phyloP scores from a whole-genome alignment of 345 rosid genomes.

The Salix suchowensis region DNA sequence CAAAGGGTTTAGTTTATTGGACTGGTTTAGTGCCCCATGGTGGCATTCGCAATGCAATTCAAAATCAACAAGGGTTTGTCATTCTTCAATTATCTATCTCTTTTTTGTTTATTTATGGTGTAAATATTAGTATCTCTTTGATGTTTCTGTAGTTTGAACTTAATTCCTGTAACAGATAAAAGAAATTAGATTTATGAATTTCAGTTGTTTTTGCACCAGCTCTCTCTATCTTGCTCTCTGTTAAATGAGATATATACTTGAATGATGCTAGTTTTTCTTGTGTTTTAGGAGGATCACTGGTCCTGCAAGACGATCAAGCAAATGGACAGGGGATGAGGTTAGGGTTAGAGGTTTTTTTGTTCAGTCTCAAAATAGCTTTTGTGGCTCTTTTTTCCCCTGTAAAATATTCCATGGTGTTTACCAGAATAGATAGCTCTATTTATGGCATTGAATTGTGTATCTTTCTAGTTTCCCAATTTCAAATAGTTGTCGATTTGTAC shows the following conservation, averaged over 20 bases:
- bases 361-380: too few relatives aligned
- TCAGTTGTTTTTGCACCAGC: too few relatives aligned
- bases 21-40: too few relatives aligned
- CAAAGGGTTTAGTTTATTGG: background rate
- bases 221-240: too few relatives aligned
- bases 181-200: too few relatives aligned
- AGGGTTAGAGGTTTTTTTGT: background rate
- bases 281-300: constrained; percentile 23
- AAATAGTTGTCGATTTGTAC: too few relatives aligned
- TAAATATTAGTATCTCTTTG: background rate
- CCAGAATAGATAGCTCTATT: background rate
- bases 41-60: background rate
- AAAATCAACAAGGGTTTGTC: constrained; percentile 15
- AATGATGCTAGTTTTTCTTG: background rate
- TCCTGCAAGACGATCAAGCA: constrained; percentile 26
- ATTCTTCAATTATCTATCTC: background rate
- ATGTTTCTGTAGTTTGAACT: background rate
- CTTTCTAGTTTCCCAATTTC: background rate
- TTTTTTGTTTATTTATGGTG: background rate
- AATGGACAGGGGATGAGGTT: constrained; percentile 41
- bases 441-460: background rate
- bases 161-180: too few relatives aligned
- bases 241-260: too few relatives aligned
- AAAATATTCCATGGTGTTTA: too few relatives aligned
- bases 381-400: too few relatives aligned